Base-by-base conservation (phyloP, 2,329 filamentous ascomycete genomes). In the Nigrospora oryzae region DNA sequence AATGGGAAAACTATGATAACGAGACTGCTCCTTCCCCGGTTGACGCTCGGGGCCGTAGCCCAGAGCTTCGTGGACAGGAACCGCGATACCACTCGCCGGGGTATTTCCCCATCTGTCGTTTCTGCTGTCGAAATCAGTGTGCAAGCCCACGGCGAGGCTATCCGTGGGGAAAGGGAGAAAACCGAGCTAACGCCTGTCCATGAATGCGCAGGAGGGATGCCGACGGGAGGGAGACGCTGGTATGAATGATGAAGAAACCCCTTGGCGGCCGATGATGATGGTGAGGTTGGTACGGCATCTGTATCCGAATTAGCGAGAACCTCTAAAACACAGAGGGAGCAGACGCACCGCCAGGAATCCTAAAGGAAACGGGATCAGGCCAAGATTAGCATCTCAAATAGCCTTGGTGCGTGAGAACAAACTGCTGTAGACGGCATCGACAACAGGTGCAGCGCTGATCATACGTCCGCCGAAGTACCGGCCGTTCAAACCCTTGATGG, bases 371-470 rank as follows among this genome's bases (percentile, higher is more conserved):
- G 54, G 52, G 64, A 58, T 63, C 62, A 61, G 63, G 63, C 65
- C 67, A 68, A 67, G 62, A 75, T 77, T 78, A 79, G 74, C 71
- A 64, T 70, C 73, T 75, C 70, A 90, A 58, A 89, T 86, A 65
- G 85, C 85, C 68, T 86, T 86, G 57, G 85, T 87, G 65, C 86
- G 84, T 67, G 85, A 86, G 74, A 93, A 95, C 69, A 95, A 81
- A 77, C 86, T 94, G 81, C 88, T 93, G 81, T 97, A 98, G 71
- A 98, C 89, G 61, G 91, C 91, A 69, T 98, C 93, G 66, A 97
- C 91, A 70, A 98, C 89, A 65, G 90, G 93, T 53, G 89, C 86
- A 57, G 91, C 93, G 63, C 86, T 91, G 66, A 98, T 95, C 74
- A 88, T 89, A 60, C 84, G 81, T 59, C 88, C 88, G 62, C 89